Percentiles rank a stretch among this genome's conserved stretches.
Conservation (phyloP, 495 filamentous ascomycete genomes). For the Podospora australis region DNA sequence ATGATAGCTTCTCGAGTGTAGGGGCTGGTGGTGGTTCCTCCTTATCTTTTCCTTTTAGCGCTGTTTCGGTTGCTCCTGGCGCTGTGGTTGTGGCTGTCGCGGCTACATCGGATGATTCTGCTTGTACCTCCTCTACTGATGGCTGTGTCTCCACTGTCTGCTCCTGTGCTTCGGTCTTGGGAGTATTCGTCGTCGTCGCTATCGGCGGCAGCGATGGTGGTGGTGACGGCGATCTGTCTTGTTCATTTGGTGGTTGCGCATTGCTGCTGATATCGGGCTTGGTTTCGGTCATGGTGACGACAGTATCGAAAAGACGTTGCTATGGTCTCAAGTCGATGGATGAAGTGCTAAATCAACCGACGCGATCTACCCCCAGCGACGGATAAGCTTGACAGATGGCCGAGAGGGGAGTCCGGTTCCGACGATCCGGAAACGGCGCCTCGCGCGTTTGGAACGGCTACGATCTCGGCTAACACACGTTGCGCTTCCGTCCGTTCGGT, state of each 20-base stretch:
- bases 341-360: neutral
- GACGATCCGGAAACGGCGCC: neutral
- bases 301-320: neutral
- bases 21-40: constrained; percentile 24
- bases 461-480: neutral
- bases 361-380: neutral
- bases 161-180: neutral
- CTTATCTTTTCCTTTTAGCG: constrained; percentile 31
- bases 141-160: neutral
- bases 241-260: neutral
- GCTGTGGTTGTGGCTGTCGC: constrained; percentile 5
- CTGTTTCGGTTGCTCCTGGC: constrained; percentile 12
- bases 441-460: too few species aligned
- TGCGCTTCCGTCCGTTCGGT: too few species aligned
- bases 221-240: neutral
- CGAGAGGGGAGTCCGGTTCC: neutral
- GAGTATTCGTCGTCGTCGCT: too few species aligned
- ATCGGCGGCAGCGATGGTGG: neutral
- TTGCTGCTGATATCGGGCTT: neutral
- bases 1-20: constrained; percentile 12
- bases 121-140: neutral
- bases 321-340: neutral
- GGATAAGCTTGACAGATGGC: neutral
- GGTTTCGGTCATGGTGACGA: neutral
- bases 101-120: neutral